A percentile compares a stretch with the other conserved stretches of the same genome.
These are phyloP conservation scores for Aspergillus tubingensis DNA, from an alignment of 2,329 filamentous ascomycete genomes.

Conservation along the genomic window DNA sequence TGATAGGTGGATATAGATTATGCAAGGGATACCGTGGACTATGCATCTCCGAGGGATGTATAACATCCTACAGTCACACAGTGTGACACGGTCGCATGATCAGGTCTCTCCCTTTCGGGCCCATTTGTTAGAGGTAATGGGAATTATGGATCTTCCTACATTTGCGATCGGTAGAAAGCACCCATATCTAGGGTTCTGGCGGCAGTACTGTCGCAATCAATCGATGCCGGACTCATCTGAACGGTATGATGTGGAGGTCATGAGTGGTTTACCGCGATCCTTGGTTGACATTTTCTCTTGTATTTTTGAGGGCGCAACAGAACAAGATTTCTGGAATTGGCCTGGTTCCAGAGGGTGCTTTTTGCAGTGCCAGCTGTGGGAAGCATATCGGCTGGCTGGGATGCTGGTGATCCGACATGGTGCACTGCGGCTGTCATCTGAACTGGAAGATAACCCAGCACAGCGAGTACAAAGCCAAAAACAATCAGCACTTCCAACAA, in stretches of 20 bases:
- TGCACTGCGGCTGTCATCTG: not conserved
- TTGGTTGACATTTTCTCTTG: slow-evolving; percentile 31
- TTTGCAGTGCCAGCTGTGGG: slow-evolving; percentile 33
- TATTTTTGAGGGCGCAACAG: slow-evolving; percentile 25
- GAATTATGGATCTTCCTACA: slow-evolving; percentile 33
- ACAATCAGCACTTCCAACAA: slow-evolving; percentile 14
- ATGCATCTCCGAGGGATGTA: slow-evolving; percentile 37
- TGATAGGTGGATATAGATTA: slow-evolving; percentile 18
- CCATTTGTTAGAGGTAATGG: slow-evolving; percentile 35
- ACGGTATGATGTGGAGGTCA: slow-evolving; percentile 25
- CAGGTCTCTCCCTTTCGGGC: slow-evolving; percentile 20
- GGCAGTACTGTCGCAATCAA: slow-evolving; percentile 24
- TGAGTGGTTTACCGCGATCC: slow-evolving; percentile 32
- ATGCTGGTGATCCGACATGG: slow-evolving; percentile 26
- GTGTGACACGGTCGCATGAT: slow-evolving; percentile 3
- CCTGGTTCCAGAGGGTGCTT: slow-evolving; percentile 28
- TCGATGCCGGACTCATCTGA: not conserved
- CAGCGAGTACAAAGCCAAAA: not conserved
- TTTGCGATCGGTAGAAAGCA: slow-evolving; percentile 29
- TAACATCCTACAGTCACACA: slow-evolving; percentile 28
- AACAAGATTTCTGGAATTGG: slow-evolving; percentile 35
- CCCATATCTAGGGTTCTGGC: slow-evolving; percentile 31
- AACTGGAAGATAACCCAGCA: not conserved
- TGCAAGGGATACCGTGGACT: slow-evolving; percentile 34
- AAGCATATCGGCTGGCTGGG: slow-evolving; percentile 31